phyloP scores from a whole-genome alignment of 306 rosid species.

The Quercus mongolica region DNA sequence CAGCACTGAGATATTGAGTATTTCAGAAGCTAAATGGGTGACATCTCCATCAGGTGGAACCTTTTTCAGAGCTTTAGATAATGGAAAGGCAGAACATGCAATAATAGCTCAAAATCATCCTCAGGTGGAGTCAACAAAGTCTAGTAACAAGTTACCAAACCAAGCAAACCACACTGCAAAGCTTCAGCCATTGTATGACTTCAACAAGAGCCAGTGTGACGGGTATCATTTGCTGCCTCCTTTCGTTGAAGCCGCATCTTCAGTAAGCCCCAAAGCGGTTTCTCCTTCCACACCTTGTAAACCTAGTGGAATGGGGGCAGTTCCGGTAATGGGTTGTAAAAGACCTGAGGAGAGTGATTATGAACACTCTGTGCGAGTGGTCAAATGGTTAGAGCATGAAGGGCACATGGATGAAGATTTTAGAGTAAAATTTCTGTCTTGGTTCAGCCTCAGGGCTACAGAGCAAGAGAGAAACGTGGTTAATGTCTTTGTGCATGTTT shows the following conservation, averaged over 20 bases:
- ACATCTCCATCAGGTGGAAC: constrained; percentile 43
- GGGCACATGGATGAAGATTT: constrained; percentile 67
- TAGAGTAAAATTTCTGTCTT: constrained; percentile 82
- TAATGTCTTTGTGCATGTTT: constrained; percentile 71
- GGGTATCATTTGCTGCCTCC: constrained; percentile 42
- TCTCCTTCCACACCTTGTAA: constrained; percentile 73
- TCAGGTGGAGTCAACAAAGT: constrained; percentile 46
- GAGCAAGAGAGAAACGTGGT: constrained; percentile 80
- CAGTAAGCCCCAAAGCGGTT: constrained; percentile 27
- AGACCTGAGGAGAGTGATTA: constrained; percentile 62
- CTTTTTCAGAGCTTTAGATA: constrained; percentile 17
- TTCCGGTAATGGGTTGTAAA: constrained; percentile 28
- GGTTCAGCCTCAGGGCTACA: constrained; percentile 93
- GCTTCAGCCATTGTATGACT: constrained; percentile 17
- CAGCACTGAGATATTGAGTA: constrained; percentile 64
- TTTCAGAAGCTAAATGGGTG: constrained; percentile 78
- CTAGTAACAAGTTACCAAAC: constrained; percentile 36
- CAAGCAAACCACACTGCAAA: constrained; percentile 28
- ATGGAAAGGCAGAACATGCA: constrained; percentile 23
- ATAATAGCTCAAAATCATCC: constrained; percentile 34
- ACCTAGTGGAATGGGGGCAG: constrained; percentile 36
- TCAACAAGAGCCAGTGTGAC: constrained; percentile 37
- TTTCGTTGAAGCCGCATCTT: constrained; percentile 23
- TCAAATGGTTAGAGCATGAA: constrained; percentile 66
- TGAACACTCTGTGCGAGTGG: constrained; percentile 74